Percentiles rank a stretch among this genome's conserved stretches.
Conservation (phyloP, 345 rosid genomes). For the Salix koriyanagi region DNA sequence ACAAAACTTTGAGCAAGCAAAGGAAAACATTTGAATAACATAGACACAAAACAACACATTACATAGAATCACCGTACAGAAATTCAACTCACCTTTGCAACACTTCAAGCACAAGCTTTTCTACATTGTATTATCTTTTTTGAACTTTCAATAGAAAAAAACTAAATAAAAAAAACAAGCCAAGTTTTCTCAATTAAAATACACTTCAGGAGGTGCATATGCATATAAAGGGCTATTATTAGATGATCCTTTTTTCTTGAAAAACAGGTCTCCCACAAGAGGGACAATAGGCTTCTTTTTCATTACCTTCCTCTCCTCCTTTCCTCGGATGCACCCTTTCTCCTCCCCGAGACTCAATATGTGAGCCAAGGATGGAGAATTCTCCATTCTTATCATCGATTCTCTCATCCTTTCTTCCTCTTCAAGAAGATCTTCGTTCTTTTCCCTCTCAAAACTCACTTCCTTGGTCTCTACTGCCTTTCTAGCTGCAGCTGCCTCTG, state of each 20-base stretch:
- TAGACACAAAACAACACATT: not conserved
- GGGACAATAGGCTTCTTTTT: conserved; percentile 82
- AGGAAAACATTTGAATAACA: not conserved
- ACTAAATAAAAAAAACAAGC: too few species aligned
- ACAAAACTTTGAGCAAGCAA: not conserved
- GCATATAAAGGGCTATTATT: conserved; percentile 38
- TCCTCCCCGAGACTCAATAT: conserved; percentile 49
- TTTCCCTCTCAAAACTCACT: conserved; percentile 20
- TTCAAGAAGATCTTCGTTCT: conserved; percentile 9
- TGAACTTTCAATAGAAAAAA: too few species aligned
- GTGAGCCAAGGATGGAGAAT: conserved; percentile 48
- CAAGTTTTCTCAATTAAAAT: conserved; percentile 15
- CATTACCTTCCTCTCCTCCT: conserved; percentile 27
- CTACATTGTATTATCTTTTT: not conserved
- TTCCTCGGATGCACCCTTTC: conserved; percentile 18
- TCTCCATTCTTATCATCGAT: conserved; percentile 41
- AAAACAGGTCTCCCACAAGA: conserved; percentile 58
- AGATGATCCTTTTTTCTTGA: conserved; percentile 43
- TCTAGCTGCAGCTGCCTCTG: conserved; percentile 55
- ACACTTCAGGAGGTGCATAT: conserved; percentile 38
- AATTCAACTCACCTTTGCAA: not conserved
- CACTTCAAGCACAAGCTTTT: not conserved
- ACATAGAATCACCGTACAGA: not conserved
- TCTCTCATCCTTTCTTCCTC: conserved; percentile 46
- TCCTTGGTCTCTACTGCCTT: conserved; percentile 22